phyloP scores from a whole-genome alignment of 2,329 filamentous ascomycete species.

The Plectosphaerella sp. region DNA sequence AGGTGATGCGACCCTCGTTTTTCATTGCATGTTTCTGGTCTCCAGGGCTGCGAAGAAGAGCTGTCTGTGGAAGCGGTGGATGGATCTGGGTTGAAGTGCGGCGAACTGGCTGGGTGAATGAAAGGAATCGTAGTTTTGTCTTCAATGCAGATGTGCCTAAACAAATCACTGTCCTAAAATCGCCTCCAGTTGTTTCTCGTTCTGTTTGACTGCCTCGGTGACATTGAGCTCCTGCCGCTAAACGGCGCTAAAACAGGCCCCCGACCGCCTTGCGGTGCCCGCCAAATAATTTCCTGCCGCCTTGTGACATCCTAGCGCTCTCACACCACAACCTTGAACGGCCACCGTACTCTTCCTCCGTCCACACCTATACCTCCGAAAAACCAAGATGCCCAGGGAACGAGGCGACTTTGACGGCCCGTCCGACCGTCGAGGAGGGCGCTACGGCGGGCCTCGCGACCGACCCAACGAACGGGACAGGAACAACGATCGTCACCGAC shows the following conservation, averaged over 20 bases:
- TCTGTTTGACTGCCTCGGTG: too few species aligned
- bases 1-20: conserved; percentile 63
- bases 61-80: background rate
- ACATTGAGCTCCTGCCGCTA: background rate
- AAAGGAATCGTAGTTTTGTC: too few species aligned
- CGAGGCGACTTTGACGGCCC: conserved; percentile 56
- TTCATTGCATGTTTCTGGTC: conserved; percentile 45
- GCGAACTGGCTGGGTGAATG: background rate
- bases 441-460: conserved; percentile 22
- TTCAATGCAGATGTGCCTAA: too few species aligned
- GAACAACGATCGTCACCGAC: conserved; percentile 20
- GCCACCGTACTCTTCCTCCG: background rate
- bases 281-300: background rate
- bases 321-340: background rate
- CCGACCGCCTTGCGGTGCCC: background rate
- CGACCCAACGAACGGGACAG: conserved; percentile 20
- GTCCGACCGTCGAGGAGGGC: conserved; percentile 27
- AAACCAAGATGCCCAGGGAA: conserved; percentile 3
- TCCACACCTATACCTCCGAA: background rate
- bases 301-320: background rate
- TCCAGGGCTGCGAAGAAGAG: background rate
- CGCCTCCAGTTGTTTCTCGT: too few species aligned
- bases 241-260: background rate
- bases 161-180: too few species aligned
- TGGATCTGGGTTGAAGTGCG: background rate